Percentiles rank a stretch among this genome's conserved stretches.
Conservation (phyloP, 116 monocot genomes). For the Zostera marina region DNA sequence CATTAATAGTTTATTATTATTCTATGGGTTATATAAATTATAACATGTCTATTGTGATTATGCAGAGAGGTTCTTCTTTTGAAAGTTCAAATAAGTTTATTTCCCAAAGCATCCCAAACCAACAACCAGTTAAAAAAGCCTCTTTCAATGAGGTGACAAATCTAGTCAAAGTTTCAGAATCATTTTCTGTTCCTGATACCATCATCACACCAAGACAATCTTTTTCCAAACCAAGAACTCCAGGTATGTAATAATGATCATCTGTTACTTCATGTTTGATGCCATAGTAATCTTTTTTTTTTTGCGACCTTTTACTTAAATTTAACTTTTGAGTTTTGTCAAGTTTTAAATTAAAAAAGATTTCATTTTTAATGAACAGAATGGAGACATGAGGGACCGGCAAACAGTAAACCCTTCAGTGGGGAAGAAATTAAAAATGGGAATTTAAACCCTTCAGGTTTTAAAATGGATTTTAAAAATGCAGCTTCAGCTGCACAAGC, state of each 20-base stretch:
- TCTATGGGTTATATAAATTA: background rate
- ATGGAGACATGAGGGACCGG: background rate
- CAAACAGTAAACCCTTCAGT: background rate
- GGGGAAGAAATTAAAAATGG: constrained; percentile 6
- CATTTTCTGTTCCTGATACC: background rate
- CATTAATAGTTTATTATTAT: background rate
- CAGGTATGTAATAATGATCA: constrained; percentile 15
- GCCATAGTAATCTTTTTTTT: background rate
- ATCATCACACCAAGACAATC: background rate
- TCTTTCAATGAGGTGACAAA: constrained; percentile 7
- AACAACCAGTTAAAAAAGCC: constrained; percentile 7
- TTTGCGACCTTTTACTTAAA: background rate
- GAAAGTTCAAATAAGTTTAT: constrained; percentile 6
- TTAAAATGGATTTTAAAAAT: constrained; percentile 64
- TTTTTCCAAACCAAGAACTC: constrained; percentile 6
- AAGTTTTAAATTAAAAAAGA: constrained; percentile 1
- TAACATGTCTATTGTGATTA: constrained; percentile 5
- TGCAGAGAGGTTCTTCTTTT: constrained; percentile 34
- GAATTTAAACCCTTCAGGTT: constrained; percentile 13
- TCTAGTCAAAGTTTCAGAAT: background rate
- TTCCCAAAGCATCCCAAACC: constrained; percentile 8
- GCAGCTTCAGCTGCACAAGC: constrained; percentile 81
- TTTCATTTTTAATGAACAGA: constrained; percentile 17
- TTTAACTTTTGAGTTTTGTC: background rate
- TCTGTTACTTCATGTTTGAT: background rate